Base-by-base conservation (phyloP, 2,329 filamentous ascomycete species). In the Claviceps pusilla region DNA sequence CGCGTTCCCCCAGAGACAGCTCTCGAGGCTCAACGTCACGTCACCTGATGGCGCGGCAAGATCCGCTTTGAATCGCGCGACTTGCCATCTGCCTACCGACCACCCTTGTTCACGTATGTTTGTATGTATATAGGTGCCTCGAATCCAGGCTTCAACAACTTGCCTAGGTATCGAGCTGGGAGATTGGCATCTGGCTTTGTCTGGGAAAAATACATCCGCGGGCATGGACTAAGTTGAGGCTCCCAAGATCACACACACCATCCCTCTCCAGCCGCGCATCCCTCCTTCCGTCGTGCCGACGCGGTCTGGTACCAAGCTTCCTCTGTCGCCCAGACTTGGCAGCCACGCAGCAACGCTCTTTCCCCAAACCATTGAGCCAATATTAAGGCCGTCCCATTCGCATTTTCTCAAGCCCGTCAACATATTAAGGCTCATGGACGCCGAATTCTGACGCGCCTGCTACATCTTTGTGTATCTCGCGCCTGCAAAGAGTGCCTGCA, bases 31-130 rank as follows among this genome's bases (percentile, higher is more conserved):
- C 14, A 14, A 47, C 42, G 39, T 41, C 39, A 41, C 39, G 52
- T 53, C 52, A 53, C 52, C 46, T 53, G 52, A 53, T 53, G 37
- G 10, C 52, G 52, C 52, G 52, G 43, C 52, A 35, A 35, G 31
- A n/a, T 49, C 33, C 47, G n/a, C 47, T 35, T 49, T 7, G 9
- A 49, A 24, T 14, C 31, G 47, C 31, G 47, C 47, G 16, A 35
- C 47, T 33, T n/a, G 16, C 46, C 33, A 14, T 24, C 43, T 9
- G 28, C n/a, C 31, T 47, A 31, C 45, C 45, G 3, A 31, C 11
- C 24, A 31, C 28, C 1, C 16, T 29, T 16, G 14, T 29, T 31
- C 45, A 47, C 16, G 43, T 7, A 37, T 37, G 7, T 35, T 1
- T 10, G 7, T 10, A 12, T 12, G 10, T 37, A 47, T 29, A 28